Conservation (phyloP, 2,329 filamentous ascomycete species). For the Ophiocordyceps unilateralis region DNA sequence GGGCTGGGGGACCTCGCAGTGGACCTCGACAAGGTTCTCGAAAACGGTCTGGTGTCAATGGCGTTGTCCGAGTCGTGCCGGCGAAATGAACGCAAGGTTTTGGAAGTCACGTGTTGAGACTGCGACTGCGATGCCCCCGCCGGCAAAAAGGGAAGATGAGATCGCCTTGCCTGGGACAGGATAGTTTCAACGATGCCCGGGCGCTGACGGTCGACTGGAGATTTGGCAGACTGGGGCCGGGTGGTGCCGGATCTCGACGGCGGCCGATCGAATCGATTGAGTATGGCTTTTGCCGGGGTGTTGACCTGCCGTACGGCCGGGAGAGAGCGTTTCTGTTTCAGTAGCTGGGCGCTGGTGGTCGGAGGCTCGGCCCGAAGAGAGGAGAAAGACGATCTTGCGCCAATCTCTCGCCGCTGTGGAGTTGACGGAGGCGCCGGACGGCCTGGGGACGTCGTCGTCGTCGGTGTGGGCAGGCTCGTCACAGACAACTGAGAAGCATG, state of each 20-base stretch:
- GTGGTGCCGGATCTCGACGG: conserved; percentile 37
- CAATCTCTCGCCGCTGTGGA: conserved; percentile 42
- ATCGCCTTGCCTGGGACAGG: conserved; percentile 36
- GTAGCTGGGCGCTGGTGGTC: conserved; percentile 47
- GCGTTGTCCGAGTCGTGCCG: conserved; percentile 68
- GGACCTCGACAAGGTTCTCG: conserved; percentile 39
- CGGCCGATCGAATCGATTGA: conserved; percentile 36
- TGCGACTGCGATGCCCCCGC: conserved; percentile 56
- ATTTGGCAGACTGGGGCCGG: conserved; percentile 43
- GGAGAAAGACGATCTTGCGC: conserved; percentile 33
- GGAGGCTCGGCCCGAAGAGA: conserved; percentile 40
- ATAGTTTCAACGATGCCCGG: conserved; percentile 29
- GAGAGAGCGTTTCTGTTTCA: conserved; percentile 48
- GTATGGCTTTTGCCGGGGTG: conserved; percentile 30
- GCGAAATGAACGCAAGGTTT: conserved; percentile 52
- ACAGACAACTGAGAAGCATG: conserved; percentile 55
- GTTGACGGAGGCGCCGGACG: conserved; percentile 38
- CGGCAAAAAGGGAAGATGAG: conserved; percentile 59
- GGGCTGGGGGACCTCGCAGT: conserved; percentile 45
- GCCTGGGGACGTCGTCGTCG: conserved; percentile 38
- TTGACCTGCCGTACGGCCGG: conserved; percentile 38
- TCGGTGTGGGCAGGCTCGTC: conserved; percentile 43
- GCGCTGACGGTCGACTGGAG: conserved; percentile 47
- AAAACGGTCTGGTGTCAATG: conserved; percentile 38
- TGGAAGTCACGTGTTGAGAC: conserved; percentile 63